Conservation (phyloP, 2,329 filamentous ascomycete genomes). For the Neonectria hederae region DNA sequence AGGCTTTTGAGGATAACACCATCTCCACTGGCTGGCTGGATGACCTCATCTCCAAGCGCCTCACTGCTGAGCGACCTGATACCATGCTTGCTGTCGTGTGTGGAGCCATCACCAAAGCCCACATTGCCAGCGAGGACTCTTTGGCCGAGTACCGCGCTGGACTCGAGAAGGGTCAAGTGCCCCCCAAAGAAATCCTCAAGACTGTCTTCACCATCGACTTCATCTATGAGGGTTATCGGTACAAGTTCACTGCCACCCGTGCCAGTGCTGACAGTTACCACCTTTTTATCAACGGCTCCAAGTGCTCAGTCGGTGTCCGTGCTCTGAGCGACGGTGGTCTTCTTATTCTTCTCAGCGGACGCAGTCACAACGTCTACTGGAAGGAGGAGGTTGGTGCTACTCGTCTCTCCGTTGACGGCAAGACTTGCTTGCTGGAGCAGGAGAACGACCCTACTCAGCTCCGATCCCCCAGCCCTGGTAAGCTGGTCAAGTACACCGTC, state of each 20-base stretch:
- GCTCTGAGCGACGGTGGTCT: slow-evolving; percentile 94
- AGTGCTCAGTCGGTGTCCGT: slow-evolving; percentile 91
- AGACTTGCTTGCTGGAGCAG: slow-evolving; percentile 97
- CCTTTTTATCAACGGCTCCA: slow-evolving; percentile 98
- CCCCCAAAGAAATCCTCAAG: slow-evolving; percentile 95
- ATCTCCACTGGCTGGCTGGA: slow-evolving; percentile 99
- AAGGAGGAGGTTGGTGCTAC: slow-evolving; percentile 98
- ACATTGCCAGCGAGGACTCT: slow-evolving; percentile 91
- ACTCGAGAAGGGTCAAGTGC: slow-evolving; percentile 96
- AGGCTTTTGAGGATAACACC: slow-evolving; percentile 98
- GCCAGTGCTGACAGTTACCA: slow-evolving; percentile 95
- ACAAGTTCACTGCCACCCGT: slow-evolving; percentile 97
- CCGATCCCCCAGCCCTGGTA: slow-evolving; percentile 92
- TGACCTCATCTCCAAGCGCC: slow-evolving; percentile 96
- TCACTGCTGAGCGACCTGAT: slow-evolving; percentile 95
- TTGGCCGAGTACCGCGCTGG: slow-evolving; percentile 87
- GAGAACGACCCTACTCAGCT: slow-evolving; percentile 99
- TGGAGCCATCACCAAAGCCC: slow-evolving; percentile 93
- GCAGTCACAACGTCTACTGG: slow-evolving; percentile 99
- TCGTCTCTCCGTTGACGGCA: slow-evolving; percentile 94
- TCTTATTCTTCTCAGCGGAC: slow-evolving; percentile 87
- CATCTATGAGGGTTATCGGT: slow-evolving; percentile 95
- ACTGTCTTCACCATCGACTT: slow-evolving; percentile 98
- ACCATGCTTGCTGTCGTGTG: slow-evolving; percentile 93
- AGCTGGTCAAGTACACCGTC: slow-evolving; percentile 97